Conservation (phyloP, 257 asterid species). For the Solanum sitiens region DNA sequence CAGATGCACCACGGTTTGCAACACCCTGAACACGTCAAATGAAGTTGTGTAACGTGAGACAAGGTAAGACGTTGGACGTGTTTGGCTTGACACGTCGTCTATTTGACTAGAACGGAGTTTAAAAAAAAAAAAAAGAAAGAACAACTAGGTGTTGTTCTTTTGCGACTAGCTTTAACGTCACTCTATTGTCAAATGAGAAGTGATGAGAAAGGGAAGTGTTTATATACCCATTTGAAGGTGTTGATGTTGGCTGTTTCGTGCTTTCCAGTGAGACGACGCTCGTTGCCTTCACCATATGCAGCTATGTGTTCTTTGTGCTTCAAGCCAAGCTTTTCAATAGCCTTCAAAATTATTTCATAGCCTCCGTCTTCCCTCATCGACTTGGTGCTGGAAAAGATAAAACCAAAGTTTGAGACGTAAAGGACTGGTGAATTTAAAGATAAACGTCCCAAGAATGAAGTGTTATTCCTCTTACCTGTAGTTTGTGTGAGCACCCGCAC, state of each 20-base stretch:
- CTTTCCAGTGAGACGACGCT: constrained; percentile 85
- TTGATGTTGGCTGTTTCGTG: constrained; percentile 79
- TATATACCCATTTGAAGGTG: constrained; percentile 70
- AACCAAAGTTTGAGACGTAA: background rate
- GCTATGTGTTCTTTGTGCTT: constrained; percentile 90
- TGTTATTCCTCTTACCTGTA: constrained; percentile 44
- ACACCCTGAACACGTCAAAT: constrained; percentile 44
- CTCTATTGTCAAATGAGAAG: background rate
- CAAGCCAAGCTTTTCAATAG: constrained; percentile 63
- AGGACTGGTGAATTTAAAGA: background rate
- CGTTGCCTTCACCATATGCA: constrained; percentile 93
- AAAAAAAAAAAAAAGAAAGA: background rate
- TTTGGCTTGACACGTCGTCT: background rate
- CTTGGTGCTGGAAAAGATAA: constrained; percentile 42
- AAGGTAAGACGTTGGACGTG: background rate
- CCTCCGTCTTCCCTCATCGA: constrained; percentile 87
- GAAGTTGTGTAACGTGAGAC: background rate
- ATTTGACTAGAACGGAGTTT: background rate
- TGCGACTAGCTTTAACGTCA: background rate
- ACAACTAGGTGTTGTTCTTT: background rate
- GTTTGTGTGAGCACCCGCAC: constrained; percentile 95
- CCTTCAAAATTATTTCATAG: constrained; percentile 65
- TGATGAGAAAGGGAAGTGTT: background rate
- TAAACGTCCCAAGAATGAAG: background rate
- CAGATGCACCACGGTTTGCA: constrained; percentile 91